A percentile compares a stretch with the other conserved stretches of the same genome.
Conservation (phyloP, 805 yeast species). For the Lachancea nothofagi region DNA sequence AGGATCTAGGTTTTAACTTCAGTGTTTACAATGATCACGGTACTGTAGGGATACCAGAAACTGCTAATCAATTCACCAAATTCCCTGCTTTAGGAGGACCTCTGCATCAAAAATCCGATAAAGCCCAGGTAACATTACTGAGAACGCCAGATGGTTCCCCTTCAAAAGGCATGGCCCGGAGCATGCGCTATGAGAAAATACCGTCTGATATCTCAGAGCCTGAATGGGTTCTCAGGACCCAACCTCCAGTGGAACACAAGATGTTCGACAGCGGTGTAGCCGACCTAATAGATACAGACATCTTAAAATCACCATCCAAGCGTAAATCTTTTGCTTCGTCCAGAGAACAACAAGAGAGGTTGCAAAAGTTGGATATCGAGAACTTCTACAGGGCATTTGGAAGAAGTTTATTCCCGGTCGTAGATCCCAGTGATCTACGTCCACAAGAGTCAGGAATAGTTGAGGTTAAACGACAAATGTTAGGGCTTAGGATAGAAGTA, state of each 20-base stretch:
- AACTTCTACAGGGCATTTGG: constrained; percentile 37
- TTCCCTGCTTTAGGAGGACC: no score
- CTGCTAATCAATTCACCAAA: no score
- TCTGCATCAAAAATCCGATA: neutral
- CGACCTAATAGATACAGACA: constrained; percentile 19
- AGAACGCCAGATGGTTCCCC: neutral
- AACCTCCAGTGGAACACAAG: constrained; percentile 19
- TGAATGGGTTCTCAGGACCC: constrained; percentile 21
- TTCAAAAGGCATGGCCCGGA: neutral
- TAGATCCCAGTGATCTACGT: constrained; percentile 32
- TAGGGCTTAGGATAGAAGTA: constrained; percentile 39
- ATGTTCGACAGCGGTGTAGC: constrained; percentile 26
- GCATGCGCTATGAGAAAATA: neutral
- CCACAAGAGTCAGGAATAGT: constrained; percentile 13
- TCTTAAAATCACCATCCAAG: constrained; percentile 29
- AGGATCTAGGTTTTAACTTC: neutral
- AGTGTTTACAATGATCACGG: neutral
- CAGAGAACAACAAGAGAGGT: constrained; percentile 5
- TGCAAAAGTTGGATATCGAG: constrained; percentile 27
- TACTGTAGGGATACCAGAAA: no score
- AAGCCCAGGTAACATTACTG: neutral
- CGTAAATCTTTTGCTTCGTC: constrained; percentile 12
- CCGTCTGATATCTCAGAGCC: constrained; percentile 15
- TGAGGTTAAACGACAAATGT: constrained; percentile 19
- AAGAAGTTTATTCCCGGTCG: constrained; percentile 36